Evolutionary conservation across 257 asterid genomes (phyloP), one percentile per base, ranked within the genome.

Genomic region (Solanum paucissectum): DNA sequence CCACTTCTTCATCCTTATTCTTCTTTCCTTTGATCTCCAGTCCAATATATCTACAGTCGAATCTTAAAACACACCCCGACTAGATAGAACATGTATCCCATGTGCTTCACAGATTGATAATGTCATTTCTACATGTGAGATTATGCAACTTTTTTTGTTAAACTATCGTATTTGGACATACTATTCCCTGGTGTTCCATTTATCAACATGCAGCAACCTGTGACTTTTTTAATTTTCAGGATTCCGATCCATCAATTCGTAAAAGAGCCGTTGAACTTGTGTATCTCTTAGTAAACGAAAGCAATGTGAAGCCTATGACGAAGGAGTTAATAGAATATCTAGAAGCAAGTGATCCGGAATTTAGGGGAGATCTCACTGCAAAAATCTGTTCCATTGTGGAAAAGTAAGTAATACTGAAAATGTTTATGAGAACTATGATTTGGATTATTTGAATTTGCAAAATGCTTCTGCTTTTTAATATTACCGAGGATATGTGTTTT

Each of bases 241-340:
- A 97, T 94, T 89, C 98, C 88, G 99, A 97, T 95, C 98, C 99
- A 91, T 97, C 99, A 20, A 96, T 97, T 88, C 98, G 99, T 88
- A 97, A 97, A 93, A 94, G 97, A 91, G 99, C 99, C 66, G 93
- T 97, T 75, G 99, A 97, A 90, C 99, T 97, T 91, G 95, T 96
- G 76, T 97, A 92, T 93, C 98, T 95, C 90, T 93, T 97, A 81
- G 93, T 93, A 60, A 97, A 97, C 87, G 98, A 96, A 93, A 94
- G 87, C 96, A 97, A 97, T 87, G 99, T 93, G 88, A 94, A 92
- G 92, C 87, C 98, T 90, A 88, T 97, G 95, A 94, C 98, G 55
- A 96, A 94, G 91, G 99, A 97, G 87, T 95, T 97, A 83, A 91
- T 95, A 88, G 99, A 97, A 76, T 93, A 96, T 90, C 94, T 97